Base-by-base conservation (phyloP, 495 filamentous ascomycete genomes). In the Lichenothelia convexa region DNA sequence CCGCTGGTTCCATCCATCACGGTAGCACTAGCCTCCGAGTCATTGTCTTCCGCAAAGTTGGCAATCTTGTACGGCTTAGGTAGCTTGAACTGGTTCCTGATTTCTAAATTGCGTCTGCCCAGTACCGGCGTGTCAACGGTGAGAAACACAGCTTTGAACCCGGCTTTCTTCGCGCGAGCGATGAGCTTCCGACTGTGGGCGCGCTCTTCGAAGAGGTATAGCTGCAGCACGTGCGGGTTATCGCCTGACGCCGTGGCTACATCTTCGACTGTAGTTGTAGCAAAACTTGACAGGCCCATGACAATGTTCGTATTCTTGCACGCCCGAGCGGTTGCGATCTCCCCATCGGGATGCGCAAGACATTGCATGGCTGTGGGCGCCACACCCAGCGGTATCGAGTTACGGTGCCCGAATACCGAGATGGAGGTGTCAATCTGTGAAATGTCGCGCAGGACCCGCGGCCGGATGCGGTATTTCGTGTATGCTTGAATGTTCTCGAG, bases 21-120 rank as follows among this genome's bases (percentile, higher is more conserved):
- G 1, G 37, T 48, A 38, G 20, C 39, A n/a, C 4, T 18, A 24
- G 37, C 32, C 8, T 33, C 31, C 9, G 49, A 44, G 17, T 36
- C 27, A 16, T 35, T 36, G 18, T 54, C 48, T 13, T 48, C 41
- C 21, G 37, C 36, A 42, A 55, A 58, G 29, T 58, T 58, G 24
- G 44, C 48, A 23, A 56, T 46, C 35, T 51, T 51, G 32, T 48
- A 45, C 7, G 46, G 46, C 27, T 46, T 46, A 0, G 64, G 63
- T 1, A 64, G 41, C 3, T 46, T 42, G 37, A 60, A 68, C 13
- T 57, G 45, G 27, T 68, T 63, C 11, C 62, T 50, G 17, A 57
- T 62, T 38, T 69, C 61, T 20, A 57, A 54, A 17, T 64, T 46
- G 3, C 54, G 46, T n/a, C 50, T 34, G 4, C 54, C 55, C 2